A percentile compares a stretch with the other conserved stretches of the same genome.
Evolutionary conservation across 164 flowering plant species (phyloP).

Genomic region (Nymphaea thermarum): DNA sequence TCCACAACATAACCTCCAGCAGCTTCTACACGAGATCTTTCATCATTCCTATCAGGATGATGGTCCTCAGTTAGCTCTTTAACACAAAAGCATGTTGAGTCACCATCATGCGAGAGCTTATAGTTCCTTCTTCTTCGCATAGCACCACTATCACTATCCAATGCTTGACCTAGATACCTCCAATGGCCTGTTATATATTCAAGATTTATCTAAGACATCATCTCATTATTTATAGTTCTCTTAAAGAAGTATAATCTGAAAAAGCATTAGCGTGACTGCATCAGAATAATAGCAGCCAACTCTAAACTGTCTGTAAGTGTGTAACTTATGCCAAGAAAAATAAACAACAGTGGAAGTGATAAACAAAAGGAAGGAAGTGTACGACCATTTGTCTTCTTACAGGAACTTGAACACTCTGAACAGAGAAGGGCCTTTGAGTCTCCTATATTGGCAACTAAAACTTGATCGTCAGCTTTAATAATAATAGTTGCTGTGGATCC

Average conservation of each 20-base stretch:
- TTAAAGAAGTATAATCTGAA: no score
- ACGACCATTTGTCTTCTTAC: slow-evolving; percentile 69
- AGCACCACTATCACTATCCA: background rate
- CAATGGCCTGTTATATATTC: background rate
- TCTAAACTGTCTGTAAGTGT: no score
- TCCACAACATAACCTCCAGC: slow-evolving; percentile 81
- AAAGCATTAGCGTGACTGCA: no score
- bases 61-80: slow-evolving; percentile 93
- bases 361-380: slow-evolving; percentile 1
- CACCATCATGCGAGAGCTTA: slow-evolving; percentile 12
- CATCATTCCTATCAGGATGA: slow-evolving; percentile 89
- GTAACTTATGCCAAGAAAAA: no score
- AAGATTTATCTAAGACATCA: no score
- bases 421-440: slow-evolving; percentile 93
- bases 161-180: background rate
- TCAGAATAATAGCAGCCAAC: no score
- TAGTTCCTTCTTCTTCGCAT: background rate
- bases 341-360: no score
- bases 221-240: no score
- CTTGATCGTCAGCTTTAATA: slow-evolving; percentile 64
- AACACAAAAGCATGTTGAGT: slow-evolving; percentile 32
- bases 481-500: slow-evolving; percentile 88
- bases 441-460: slow-evolving; percentile 90
- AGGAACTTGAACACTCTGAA: slow-evolving; percentile 61
- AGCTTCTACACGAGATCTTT: slow-evolving; percentile 74